Percentiles rank a stretch among this genome's conserved stretches.
phyloP scores from a whole-genome alignment of 2,329 filamentous ascomycete genomes.

The Pseudodiploospora longispora region DNA sequence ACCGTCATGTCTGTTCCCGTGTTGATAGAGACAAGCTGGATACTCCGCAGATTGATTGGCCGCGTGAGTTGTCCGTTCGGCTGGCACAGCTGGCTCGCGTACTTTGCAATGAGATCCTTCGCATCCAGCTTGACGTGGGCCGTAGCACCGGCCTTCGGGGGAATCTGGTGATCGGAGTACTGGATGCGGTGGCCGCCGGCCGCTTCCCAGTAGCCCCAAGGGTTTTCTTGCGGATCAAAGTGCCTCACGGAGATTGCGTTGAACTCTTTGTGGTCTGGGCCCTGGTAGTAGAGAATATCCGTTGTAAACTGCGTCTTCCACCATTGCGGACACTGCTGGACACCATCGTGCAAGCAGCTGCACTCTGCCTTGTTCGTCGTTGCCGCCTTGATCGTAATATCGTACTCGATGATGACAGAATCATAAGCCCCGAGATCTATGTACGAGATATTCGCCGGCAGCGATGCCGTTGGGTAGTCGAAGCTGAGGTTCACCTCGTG shows the following conservation, averaged over 20 bases:
- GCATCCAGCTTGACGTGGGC: background rate
- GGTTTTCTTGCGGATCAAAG: background rate
- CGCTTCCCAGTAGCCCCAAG: background rate
- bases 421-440: background rate
- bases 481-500: background rate
- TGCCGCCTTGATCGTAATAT: background rate
- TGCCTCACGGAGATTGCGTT: background rate
- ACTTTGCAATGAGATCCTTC: background rate
- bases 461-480: background rate
- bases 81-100: background rate
- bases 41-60: background rate
- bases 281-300: background rate
- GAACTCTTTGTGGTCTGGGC: background rate
- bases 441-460: background rate
- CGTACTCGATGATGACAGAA: background rate
- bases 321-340: background rate
- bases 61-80: background rate
- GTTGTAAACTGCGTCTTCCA: background rate
- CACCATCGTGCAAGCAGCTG: background rate
- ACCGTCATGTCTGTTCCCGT: background rate
- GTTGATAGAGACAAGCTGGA: background rate
- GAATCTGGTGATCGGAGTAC: background rate
- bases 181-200: background rate
- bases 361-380: background rate
- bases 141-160: background rate